Evolutionary conservation across 2,329 filamentous ascomycete genomes (phyloP).

Genomic region (Exophiala alcalophila): DNA sequence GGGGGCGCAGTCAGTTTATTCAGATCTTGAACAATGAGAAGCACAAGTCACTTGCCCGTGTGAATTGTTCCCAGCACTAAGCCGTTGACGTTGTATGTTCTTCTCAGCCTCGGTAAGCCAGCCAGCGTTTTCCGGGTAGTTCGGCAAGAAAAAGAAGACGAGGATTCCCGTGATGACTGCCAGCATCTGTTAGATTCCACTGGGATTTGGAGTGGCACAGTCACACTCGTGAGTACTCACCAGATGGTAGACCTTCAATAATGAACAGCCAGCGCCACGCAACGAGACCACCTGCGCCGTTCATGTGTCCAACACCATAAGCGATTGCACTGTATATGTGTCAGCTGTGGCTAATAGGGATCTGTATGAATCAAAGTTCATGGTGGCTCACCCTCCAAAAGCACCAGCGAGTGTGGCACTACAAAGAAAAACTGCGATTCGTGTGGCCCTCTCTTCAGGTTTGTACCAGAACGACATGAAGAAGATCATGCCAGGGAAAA

Average conservation of each 20-base stretch:
- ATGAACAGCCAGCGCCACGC: conserved; percentile 33
- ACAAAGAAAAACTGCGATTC: conserved; percentile 59
- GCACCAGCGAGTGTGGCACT: conserved; percentile 57
- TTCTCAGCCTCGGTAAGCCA: conserved; percentile 2
- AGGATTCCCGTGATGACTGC: conserved; percentile 1
- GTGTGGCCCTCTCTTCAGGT: conserved; percentile 55
- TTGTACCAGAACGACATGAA: conserved; percentile 64
- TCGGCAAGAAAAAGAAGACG: conserved; percentile 4
- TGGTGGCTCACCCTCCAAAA: conserved; percentile 59
- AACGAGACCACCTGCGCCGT: conserved; percentile 42
- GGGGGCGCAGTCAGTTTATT: conserved; percentile 1
- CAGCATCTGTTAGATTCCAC: not conserved
- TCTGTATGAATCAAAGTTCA: conserved; percentile 42
- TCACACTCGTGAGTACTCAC: conserved; percentile 1
- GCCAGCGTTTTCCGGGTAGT: conserved; percentile 7
- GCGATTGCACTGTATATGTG: conserved; percentile 1
- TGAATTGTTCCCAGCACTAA: conserved; percentile 5
- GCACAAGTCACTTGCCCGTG: conserved; percentile 1
- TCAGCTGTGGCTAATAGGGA: not conserved
- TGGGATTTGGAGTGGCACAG: not conserved
- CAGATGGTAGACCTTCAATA: conserved; percentile 16
- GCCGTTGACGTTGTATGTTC: conserved; percentile 24
- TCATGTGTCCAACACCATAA: conserved; percentile 46
- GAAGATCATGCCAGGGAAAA: conserved; percentile 56
- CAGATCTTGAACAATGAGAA: too few species aligned